Evolutionary conservation across 2,329 filamentous ascomycete genomes (phyloP), one percentile per base, ranked within the genome.

Genomic region (Aspergillus sp.): DNA sequence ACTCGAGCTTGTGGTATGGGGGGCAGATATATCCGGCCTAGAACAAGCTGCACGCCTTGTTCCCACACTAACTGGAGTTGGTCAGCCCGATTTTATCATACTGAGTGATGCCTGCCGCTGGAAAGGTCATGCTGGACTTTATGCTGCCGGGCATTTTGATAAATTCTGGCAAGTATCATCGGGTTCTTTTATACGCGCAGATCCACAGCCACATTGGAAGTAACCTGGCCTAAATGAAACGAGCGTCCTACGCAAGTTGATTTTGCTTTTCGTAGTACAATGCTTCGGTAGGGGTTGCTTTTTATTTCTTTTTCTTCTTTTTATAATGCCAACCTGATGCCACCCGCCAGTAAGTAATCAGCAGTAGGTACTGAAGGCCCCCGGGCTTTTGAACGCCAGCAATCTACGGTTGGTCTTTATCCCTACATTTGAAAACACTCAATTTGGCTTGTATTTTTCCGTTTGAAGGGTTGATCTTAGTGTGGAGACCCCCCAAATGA

Each of bases 1-100:
- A 55, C 71, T 86, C 53, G 84, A 85, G 65, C 69, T 87, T 39
- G 79, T 86, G 3, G 69, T 87, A 6, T 87, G 84, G 85, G 85
- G 83, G 16, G 66, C 68, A 24, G 81, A 85, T 69, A 70, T 72
- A 22, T 70, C 74, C 22, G 81, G 79, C 6, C 69, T 86, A 51
- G 71, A 74, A 32, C 77, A 81, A 57, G 84, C 83, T 46, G 79
- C 81, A 4, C 77, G 84, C 31, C 71, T 87, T 42, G 75, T 85
- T 24, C 84, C 85, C 0, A 80, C 82, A 64, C 69, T 85, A 54
- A 83, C 84, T 18, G 84, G 85, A 9, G 81, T 80, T 52, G 83
- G 84, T 0, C 82, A 85, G 64, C 84, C 85, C 12, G 84, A 87
- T 64, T 86, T 85, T 64, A 74, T 86, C 4, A 69, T 87, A 2